Base-by-base conservation (phyloP, 345 rosid species). In the Sisymbrium altissimum region DNA sequence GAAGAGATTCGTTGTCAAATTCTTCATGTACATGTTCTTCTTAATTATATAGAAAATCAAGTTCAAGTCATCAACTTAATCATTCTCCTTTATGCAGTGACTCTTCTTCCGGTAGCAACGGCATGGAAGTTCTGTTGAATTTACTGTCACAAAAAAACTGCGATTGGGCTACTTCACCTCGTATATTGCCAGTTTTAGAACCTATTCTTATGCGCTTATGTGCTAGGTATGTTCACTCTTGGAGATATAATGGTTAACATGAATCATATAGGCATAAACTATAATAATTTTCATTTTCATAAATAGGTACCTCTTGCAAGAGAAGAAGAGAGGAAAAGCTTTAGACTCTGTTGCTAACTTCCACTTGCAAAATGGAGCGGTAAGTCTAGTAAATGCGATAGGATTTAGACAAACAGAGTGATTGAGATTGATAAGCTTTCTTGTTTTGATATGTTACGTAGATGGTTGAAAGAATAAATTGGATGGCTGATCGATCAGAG, bases 351-450 rank as follows among this genome's bases (percentile, higher is more conserved):
- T 92, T 74, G 89, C 97, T 65, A 95, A 95, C 78, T 95, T 95
- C 82, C 99, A 90, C 84, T 81, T 92, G 88, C 97, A 92, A 84
- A 95, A 92, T 82, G 98, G 99, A 76, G 96, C 97, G 75, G 97
- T 92, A 86, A 69, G 87, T 65, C 19, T 4, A 48, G 6, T 36
- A 12, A 39, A 70, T 56, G 38, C 11, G 7, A 62, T 14, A 45
- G 4, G 39, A 0, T 35, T 15, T 52, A 23, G 25, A 12, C 0
- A 41, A 7, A 10, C 1, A 23, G 3, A 59, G 23, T 46, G 60
- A 32, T n/a, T 66, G 13, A 52, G 56, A 64, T 55, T 57, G 41
- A 49, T 49, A 18, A 40, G 14, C 38, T 18, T 18, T 35, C 41
- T 23, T 62, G 44, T 52, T 54, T 27, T 40, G 64, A 49, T 41